phyloP scores from a whole-genome alignment of 495 filamentous ascomycete species.

The Neurospora africana region DNA sequence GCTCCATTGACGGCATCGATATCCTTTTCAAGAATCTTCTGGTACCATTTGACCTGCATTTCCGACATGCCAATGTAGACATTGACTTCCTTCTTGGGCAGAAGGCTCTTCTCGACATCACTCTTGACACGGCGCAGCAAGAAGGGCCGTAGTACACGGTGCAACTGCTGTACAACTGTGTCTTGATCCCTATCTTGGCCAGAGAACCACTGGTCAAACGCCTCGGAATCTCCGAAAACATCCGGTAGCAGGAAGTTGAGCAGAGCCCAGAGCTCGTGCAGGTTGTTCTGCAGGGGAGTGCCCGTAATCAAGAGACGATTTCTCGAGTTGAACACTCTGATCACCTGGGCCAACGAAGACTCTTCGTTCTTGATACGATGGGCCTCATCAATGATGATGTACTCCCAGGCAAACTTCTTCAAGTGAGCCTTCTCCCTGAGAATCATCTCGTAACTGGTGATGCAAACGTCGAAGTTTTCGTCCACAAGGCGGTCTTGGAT shows the following conservation, averaged over 20 bases:
- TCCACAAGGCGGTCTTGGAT: constrained; percentile 86
- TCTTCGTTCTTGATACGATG: constrained; percentile 99
- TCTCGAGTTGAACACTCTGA: constrained; percentile 91
- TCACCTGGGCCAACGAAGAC: constrained; percentile 92
- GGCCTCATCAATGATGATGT: constrained; percentile 98
- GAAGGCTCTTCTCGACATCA: constrained; percentile 94
- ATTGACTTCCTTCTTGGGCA: constrained; percentile 97
- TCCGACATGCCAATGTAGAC: constrained; percentile 97
- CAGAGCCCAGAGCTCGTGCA: constrained; percentile 98
- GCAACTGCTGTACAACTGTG: constrained; percentile 92
- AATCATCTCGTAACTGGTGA: constrained; percentile 41
- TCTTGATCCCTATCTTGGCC: constrained; percentile 83
- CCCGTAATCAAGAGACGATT: constrained; percentile 95
- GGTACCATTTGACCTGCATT: constrained; percentile 99
- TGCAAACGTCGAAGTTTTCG: constrained; percentile 49
- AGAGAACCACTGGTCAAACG: constrained; percentile 98
- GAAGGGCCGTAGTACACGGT: constrained; percentile 88
- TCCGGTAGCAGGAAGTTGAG: constrained; percentile 95
- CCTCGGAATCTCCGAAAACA: constrained; percentile 92
- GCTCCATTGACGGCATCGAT: constrained; percentile 99
- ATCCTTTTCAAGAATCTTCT: constrained; percentile 98
- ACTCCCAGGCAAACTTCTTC: constrained; percentile 99
- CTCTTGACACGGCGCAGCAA: constrained; percentile 92
- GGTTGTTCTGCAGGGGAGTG: constrained; percentile 94
- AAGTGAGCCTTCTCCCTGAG: constrained; percentile 89